Base-by-base conservation (phyloP, 805 yeast genomes). In the Hanseniaspora singularis region DNA sequence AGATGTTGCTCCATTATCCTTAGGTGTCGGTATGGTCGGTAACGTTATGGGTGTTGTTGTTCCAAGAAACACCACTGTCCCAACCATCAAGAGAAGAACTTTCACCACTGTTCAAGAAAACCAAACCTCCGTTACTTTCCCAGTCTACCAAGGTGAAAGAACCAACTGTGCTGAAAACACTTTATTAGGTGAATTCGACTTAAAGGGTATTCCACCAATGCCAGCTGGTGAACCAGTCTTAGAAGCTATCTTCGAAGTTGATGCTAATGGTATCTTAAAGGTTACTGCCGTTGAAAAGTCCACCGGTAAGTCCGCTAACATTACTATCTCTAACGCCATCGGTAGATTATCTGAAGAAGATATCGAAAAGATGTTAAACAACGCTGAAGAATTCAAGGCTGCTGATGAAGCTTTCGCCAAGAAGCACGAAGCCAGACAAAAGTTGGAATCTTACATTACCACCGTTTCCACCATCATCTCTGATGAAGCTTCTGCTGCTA, bases 11-110 rank as follows among this genome's bases (percentile, higher is more conserved):
- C 98, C 98, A 69, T 81, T 89, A 67, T 88, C 97, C 57, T 78
- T 89, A 66, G 98, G 98, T 85, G 95, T 89, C 70, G 97, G 95
- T 74, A 92, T 92, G 83, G 92, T 88, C 74, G 98, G 98, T 74
- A 94, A 92, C 72, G 89, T 92, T 67, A 88, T 89, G 75, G 95
- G 96, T 65, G 92, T 94, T 64, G 95, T 92, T 68, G 94, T 92
- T 60, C 96, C 96, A 74, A 87, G 98, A 78, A 92, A 92, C 84
- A 84, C 97, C 61, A 89, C 97, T 63, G 95, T 89, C 61, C 98
- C 98, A 72, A 89, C 97, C 70, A 83, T 87, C 73, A 89, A 89
- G 83, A 82, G 95, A 67, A 87, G 95, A 77, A 89, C 95, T 60
- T 89, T 89, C 86, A 87, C 98, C 67, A 89, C 98, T 59, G 94